Conservation (phyloP, 306 rosid genomes). For the Crotalaria pallida region DNA sequence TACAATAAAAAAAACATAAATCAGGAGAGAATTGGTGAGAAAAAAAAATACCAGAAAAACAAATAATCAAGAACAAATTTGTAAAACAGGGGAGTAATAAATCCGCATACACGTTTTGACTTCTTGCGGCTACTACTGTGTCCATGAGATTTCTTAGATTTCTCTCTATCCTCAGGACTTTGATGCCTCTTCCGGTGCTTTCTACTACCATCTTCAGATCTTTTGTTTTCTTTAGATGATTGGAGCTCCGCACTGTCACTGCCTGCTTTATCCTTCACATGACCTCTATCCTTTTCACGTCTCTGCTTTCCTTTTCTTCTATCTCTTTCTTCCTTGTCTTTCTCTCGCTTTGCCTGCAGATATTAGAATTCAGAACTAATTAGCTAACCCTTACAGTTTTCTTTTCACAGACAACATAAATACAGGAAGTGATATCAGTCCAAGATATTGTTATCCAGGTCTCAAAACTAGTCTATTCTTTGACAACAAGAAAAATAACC, state of each 20-base stretch:
- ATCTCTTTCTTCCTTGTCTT: slow-evolving; percentile 78
- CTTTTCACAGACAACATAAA: background rate
- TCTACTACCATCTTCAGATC: slow-evolving; percentile 46
- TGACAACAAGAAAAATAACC: too few species aligned
- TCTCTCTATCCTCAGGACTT: slow-evolving; percentile 61
- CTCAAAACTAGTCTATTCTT: background rate
- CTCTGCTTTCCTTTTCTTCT: slow-evolving; percentile 63
- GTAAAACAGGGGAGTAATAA: background rate
- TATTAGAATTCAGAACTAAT: slow-evolving; percentile 10
- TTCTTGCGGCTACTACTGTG: slow-evolving; percentile 67
- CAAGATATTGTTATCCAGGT: background rate
- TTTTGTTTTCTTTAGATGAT: slow-evolving; percentile 49
- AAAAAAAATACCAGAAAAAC: slow-evolving; percentile 7
- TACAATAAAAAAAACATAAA: background rate
- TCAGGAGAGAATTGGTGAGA: background rate
- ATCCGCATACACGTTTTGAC: slow-evolving; percentile 58
- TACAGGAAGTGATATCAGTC: background rate
- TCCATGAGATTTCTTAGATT: slow-evolving; percentile 61
- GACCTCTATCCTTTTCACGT: slow-evolving; percentile 64
- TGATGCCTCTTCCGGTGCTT: slow-evolving; percentile 61
- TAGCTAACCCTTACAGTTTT: background rate
- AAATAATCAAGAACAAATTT: background rate
- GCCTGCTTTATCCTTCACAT: slow-evolving; percentile 56
- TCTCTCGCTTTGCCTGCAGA: slow-evolving; percentile 72
- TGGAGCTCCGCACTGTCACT: slow-evolving; percentile 49